Percentiles rank a stretch among this genome's conserved stretches.
phyloP scores from a whole-genome alignment of 1,139 yeast species.

The Zygoascus sp. region DNA sequence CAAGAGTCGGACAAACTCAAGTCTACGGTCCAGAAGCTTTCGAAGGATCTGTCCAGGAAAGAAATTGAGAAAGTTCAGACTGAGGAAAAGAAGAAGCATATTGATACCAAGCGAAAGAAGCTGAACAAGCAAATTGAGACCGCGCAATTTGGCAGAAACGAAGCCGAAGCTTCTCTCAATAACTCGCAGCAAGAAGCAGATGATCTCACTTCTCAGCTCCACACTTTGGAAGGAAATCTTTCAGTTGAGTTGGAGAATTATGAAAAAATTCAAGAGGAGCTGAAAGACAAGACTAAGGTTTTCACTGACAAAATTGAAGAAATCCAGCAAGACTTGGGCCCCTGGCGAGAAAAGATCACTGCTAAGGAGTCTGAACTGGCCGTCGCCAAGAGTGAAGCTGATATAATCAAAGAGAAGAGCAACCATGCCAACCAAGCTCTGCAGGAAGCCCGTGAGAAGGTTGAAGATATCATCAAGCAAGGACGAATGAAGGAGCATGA shows the following conservation, averaged over 20 bases:
- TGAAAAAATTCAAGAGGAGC: conserved; percentile 57
- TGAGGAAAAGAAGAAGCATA: conserved; percentile 69
- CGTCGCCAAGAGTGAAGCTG: conserved; percentile 60
- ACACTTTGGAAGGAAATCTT: conserved; percentile 44
- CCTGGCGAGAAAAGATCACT: conserved; percentile 73
- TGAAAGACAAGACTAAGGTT: conserved; percentile 69
- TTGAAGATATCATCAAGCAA: conserved; percentile 47
- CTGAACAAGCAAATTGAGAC: conserved; percentile 46
- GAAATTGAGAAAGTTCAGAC: conserved; percentile 54
- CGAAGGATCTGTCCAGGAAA: conserved; percentile 29
- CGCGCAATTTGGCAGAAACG: conserved; percentile 38
- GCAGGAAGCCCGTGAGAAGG: conserved; percentile 44
- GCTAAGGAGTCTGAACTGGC: conserved; percentile 63
- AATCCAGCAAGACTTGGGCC: conserved; percentile 66
- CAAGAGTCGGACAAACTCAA: conserved; percentile 27
- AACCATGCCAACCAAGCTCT: conserved; percentile 44
- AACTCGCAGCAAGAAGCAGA: conserved; percentile 44
- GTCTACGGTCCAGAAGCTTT: conserved; percentile 24
- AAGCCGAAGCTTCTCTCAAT: conserved; percentile 47
- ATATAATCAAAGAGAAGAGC: conserved; percentile 51
- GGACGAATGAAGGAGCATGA: conserved; percentile 52
- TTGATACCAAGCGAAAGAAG: conserved; percentile 57
- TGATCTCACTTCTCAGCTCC: conserved; percentile 36
- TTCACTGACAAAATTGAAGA: conserved; percentile 59
- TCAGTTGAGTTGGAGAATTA: conserved; percentile 52